These are phyloP conservation scores for Hypseocharis bilobata DNA, from an alignment of 441 rosid genomes.

Conservation along the genomic window DNA sequence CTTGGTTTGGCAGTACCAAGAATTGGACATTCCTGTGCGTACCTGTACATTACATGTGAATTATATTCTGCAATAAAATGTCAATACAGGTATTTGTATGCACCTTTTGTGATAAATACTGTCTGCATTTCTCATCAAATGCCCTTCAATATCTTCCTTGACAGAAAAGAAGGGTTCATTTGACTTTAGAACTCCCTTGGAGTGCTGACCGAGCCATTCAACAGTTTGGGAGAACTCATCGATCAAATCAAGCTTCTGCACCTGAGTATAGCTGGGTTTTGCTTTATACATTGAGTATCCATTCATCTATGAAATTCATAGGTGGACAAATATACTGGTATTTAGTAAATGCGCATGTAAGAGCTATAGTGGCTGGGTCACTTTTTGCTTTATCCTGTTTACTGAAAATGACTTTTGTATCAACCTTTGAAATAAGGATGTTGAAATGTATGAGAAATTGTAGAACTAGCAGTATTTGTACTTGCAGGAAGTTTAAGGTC, in stretches of 20 bases:
- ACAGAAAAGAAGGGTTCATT: slow-evolving; percentile 92
- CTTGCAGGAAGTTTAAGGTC: background rate
- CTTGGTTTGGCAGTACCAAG: slow-evolving; percentile 8
- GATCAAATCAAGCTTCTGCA: slow-evolving; percentile 98
- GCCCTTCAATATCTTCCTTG: slow-evolving; percentile 14
- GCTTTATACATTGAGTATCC: slow-evolving; percentile 15
- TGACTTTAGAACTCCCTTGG: slow-evolving; percentile 98
- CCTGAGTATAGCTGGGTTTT: slow-evolving; percentile 76
- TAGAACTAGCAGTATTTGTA: background rate
- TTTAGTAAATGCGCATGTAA: too few relatives aligned
- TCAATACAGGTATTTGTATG: slow-evolving; percentile 6
- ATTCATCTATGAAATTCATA: slow-evolving; percentile 4
- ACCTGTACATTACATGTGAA: slow-evolving; percentile 8
- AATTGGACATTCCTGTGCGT: slow-evolving; percentile 10
- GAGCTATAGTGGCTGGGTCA: too few relatives aligned
- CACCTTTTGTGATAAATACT: background rate
- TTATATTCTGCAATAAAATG: background rate
- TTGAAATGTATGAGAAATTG: background rate
- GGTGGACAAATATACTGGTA: slow-evolving; percentile 7
- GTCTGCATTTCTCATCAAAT: slow-evolving; percentile 14
- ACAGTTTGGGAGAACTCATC: slow-evolving; percentile 96
- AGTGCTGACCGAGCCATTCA: slow-evolving; percentile 99
- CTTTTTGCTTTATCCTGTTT: background rate
- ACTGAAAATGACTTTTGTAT: background rate
- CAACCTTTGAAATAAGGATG: background rate